Percentiles rank a stretch among this genome's conserved stretches.
Conservation (phyloP, 2,329 filamentous ascomycete genomes). For the Thielaviopsis punctulata region DNA sequence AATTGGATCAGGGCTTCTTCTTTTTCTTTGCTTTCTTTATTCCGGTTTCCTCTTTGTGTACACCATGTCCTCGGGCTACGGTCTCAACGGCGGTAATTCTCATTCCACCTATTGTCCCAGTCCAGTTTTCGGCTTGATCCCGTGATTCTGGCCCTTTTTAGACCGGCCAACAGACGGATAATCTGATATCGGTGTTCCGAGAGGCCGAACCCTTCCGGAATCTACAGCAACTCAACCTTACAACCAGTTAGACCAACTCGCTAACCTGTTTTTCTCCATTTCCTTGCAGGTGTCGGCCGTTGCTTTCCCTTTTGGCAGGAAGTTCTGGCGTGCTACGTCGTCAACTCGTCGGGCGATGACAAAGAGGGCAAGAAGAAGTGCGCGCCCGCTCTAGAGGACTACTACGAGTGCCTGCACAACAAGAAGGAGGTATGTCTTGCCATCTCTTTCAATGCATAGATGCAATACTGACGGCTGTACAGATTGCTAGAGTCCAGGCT, state of each 20-base stretch:
- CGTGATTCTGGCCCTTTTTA: background rate
- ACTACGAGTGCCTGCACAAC: constrained; percentile 97
- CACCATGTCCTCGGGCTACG: constrained; percentile 66
- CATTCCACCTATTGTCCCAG: background rate
- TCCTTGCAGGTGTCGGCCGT: constrained; percentile 40
- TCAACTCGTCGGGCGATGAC: constrained; percentile 71
- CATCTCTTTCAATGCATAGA: background rate
- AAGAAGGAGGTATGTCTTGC: constrained; percentile 71
- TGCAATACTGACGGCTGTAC: constrained; percentile 8
- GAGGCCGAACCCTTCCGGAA: background rate
- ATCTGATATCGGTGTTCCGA: background rate
- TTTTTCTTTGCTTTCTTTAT: background rate
- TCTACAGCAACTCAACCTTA: background rate
- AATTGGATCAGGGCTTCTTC: background rate
- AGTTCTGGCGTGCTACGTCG: constrained; percentile 92
- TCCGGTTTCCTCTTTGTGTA: constrained; percentile 1
- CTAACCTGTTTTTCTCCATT: background rate
- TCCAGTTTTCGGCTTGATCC: background rate
- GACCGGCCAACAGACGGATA: too few species aligned
- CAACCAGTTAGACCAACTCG: background rate
- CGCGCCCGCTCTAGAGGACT: constrained; percentile 71
- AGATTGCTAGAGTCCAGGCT: constrained; percentile 63
- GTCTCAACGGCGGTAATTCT: constrained; percentile 54
- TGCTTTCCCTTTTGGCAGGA: constrained; percentile 99
- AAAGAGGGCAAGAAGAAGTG: constrained; percentile 77